Base-by-base conservation (phyloP, 768 basidiomycete genomes). In the Leccinum disarticulatum region DNA sequence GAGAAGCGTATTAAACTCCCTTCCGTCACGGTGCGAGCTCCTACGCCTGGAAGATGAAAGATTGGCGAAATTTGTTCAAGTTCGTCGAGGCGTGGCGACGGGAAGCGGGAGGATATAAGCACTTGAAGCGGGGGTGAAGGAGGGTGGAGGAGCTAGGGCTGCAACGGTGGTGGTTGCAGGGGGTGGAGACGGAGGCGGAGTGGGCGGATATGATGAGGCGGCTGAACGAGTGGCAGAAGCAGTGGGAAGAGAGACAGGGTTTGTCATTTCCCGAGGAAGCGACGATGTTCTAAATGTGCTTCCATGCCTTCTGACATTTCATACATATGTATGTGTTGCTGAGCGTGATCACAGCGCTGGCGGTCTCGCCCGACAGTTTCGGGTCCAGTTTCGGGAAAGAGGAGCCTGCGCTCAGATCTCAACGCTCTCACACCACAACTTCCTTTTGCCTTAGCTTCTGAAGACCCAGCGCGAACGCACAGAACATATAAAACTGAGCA, bases 161-260 rank as follows among this genome's bases (percentile, higher is more conserved):
- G 43, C 72, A 74, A 52, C 65, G 68, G 15, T 66, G 73, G 56
- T 84, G 83, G 83, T 64, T 84, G 31, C 69, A 74, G 19, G 81
- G 77, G n/a, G 77, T 81, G 11, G 73, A 75, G 68, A 82, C 78
- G 1, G 84, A 83, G 71, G 76, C 70, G 22, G 73, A 84, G 61
- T 84, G 83, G 83, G 77, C 75, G 1, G 73, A 76, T 28, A 57
- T 84, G 57, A 80, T 85, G 81, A 48, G 61, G 33, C 72, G 80
- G 52, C 65, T 85, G 28, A 77, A 79, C 43, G 73, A 67, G 55
- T 83, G 83, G 82, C 79, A 83, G 64, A 64, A 73, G 52, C 73
- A 80, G n/a, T 85, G 85, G 81, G 83, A 85, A 63, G 68, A 63
- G n/a, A 65, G 68, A 22, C 59, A 61, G 33, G 68, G 62, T 9